A percentile compares a stretch with the other conserved stretches of the same genome.
Conservation (phyloP, 257 asterid genomes). For the Nicotiana tabacum region DNA sequence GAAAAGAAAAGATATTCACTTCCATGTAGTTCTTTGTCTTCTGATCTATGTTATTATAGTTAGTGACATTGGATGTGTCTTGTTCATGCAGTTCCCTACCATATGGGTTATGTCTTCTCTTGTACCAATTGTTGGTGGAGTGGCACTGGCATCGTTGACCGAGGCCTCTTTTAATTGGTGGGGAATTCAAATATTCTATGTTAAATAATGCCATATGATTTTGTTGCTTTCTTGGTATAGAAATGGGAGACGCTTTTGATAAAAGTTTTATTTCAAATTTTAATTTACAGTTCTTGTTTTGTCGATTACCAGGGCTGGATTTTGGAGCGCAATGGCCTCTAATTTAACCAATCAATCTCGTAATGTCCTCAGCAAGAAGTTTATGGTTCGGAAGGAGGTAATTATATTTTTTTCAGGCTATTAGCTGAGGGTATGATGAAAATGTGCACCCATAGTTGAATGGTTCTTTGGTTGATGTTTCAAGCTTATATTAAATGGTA, state of each 20-base stretch:
- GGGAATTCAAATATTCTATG: conserved; percentile 14
- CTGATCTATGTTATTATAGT: not conserved
- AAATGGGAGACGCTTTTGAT: not conserved
- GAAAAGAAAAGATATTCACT: not conserved
- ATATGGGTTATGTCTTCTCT: conserved; percentile 88
- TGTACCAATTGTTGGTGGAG: conserved; percentile 91
- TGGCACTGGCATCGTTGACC: conserved; percentile 81
- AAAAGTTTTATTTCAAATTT: not conserved
- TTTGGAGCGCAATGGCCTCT: conserved; percentile 99
- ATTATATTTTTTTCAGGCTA: not conserved
- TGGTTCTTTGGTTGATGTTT: not conserved
- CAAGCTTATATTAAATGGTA: not conserved
- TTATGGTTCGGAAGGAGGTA: conserved; percentile 96
- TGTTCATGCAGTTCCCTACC: conserved; percentile 50
- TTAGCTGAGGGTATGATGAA: not conserved
- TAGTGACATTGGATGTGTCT: not conserved
- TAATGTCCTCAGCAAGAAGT: conserved; percentile 93
- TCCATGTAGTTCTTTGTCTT: not conserved
- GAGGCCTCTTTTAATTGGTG: conserved; percentile 93
- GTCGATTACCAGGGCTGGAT: conserved; percentile 62
- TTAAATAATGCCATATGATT: not conserved
- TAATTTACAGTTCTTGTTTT: not conserved
- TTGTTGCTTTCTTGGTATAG: conserved; percentile 14
- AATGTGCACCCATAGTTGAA: not conserved
- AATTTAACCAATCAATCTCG: conserved; percentile 91